Conservation (phyloP, 2,329 filamentous ascomycete species). For the Meredithiella fracta region DNA sequence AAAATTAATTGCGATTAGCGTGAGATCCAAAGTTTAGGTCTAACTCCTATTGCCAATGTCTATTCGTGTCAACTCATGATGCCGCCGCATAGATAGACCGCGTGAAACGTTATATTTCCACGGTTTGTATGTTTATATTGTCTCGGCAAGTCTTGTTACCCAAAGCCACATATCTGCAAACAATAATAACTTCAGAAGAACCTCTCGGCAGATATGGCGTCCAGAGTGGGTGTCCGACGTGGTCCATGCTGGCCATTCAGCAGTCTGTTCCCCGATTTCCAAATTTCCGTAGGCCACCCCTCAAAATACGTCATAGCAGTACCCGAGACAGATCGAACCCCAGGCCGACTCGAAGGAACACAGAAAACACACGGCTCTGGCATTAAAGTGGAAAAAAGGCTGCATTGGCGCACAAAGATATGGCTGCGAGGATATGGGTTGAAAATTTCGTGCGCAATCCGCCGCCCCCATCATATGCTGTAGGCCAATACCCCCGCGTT, state of each 20-base stretch:
- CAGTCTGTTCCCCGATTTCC: neutral
- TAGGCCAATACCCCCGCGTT: neutral
- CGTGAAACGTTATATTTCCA: too few relatives aligned
- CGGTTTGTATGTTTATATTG: too few relatives aligned
- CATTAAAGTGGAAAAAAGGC: neutral
- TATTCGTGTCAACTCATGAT: neutral
- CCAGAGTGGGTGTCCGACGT: neutral
- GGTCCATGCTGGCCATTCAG: neutral
- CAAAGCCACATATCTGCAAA: too few relatives aligned
- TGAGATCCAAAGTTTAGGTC: neutral
- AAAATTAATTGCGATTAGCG: constrained; percentile 9
- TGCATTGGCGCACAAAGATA: neutral
- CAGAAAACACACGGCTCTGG: constrained; percentile 4
- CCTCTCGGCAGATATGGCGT: neutral
- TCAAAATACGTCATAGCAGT: constrained; percentile 6
- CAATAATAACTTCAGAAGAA: neutral
- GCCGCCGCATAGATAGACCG: too few relatives aligned
- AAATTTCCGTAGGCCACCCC: neutral
- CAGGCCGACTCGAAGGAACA: neutral
- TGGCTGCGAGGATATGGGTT: neutral
- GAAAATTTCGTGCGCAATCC: constrained; percentile 4
- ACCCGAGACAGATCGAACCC: neutral
- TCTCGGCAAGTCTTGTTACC: neutral
- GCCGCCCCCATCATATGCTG: neutral
- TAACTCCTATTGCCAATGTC: neutral